Base-by-base conservation (phyloP, 2,329 filamentous ascomycete species). In the Eutypa lata region DNA sequence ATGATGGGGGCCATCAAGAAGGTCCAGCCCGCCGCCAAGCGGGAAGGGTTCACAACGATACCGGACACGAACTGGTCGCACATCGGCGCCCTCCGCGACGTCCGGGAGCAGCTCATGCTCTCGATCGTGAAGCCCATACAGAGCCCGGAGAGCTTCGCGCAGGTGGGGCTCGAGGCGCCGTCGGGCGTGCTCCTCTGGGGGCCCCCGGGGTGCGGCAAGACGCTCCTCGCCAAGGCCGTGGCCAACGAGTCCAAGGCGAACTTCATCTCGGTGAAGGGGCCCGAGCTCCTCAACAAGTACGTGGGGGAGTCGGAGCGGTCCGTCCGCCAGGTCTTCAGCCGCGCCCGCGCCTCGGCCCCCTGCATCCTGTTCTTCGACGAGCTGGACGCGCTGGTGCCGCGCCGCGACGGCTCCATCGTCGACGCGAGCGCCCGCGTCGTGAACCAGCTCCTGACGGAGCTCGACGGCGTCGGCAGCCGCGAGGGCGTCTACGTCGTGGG, bases 351-450 rank as follows among this genome's bases (percentile, higher is more conserved):
- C 1, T 93, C 89, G 7, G 82, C 91, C 0, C 94, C 94, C 1
- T 97, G 93, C 67, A 91, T 99, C 51, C 87, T 99, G 53, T 97
- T 99, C 81, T 97, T 99, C 67, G 94, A 99, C 68, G 94, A 99
- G 73, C 82, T 99, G 49, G 94, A 99, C 71, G 93, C 94, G 1
- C 77, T 99, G 2, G 92, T 94, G 0, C 92, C 93, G 0, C 86
- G 86, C 49, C 86, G 94, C 51, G 91, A 93, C 65, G 88, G 88
- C 51, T 79, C 80, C 1, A 82, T 90, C 2, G 90, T 87, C 2
- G 93, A 97, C 68, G 88, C 91, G 6, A 90, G 89, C 46, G 86
- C 90, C 1, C 85, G 94, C 33, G 90, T 99, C 2, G 94, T 99
- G 60, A 97, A 97, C 69, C 95, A 93, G 1, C 80, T 99, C 0